Evolutionary conservation across 257 asterid species (phyloP).

Genomic region (Cynanchum wilfordii): DNA sequence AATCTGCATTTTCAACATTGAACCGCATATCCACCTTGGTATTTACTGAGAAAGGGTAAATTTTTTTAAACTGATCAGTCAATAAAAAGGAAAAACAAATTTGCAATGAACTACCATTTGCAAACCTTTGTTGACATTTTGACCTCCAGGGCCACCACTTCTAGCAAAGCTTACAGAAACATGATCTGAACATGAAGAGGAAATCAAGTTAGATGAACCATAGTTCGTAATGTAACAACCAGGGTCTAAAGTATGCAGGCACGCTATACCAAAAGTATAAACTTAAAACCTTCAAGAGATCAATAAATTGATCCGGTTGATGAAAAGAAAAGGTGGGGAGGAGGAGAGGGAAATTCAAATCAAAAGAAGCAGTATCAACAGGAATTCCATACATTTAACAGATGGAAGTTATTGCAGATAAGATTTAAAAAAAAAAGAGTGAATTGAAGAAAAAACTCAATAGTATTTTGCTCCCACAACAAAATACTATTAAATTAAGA

Average conservation of each 20-base stretch:
- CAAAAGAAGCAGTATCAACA: neutral
- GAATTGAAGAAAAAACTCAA: constrained; percentile 2
- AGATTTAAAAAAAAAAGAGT: neutral
- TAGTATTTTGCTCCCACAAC: neutral
- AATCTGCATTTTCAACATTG: constrained; percentile 64
- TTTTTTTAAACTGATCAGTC: neutral
- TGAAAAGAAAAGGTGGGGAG: neutral
- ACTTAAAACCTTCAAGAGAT: neutral
- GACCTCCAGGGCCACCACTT: constrained; percentile 95
- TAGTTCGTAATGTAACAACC: neutral
- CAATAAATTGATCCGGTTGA: neutral
- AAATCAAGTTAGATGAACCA: constrained; percentile 5
- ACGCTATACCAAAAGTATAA: neutral
- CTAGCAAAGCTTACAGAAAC: constrained; percentile 77
- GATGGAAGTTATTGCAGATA: too few relatives aligned
- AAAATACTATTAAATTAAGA: neutral
- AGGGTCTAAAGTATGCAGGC: neutral
- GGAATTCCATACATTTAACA: neutral
- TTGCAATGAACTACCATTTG: constrained; percentile 12
- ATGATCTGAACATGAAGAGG: constrained; percentile 49
- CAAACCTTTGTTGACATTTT: constrained; percentile 83
- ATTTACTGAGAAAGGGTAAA: constrained; percentile 28
- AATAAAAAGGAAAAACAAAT: neutral
- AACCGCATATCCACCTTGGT: constrained; percentile 98
- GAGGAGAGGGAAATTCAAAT: too few relatives aligned